phyloP scores from a whole-genome alignment of 257 asterid species.

The Lantana camara region DNA sequence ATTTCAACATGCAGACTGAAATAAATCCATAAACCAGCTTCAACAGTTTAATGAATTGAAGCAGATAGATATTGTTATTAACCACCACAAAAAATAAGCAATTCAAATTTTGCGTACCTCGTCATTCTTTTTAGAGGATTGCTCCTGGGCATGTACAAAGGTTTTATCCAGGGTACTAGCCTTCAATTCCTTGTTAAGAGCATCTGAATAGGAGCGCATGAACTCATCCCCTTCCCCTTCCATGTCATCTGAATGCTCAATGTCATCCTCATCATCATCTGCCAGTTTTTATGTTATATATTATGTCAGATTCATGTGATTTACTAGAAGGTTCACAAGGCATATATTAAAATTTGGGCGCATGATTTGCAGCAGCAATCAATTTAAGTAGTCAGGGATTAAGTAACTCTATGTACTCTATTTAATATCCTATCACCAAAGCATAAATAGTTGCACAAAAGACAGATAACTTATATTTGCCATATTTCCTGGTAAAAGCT shows the following conservation, averaged over 20 bases:
- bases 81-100: neutral
- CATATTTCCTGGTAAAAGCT: neutral
- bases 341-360: conserved; percentile 1
- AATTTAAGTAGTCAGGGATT: conserved; percentile 9
- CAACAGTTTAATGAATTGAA: conserved; percentile 12
- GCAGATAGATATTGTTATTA: conserved; percentile 2
- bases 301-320: conserved; percentile 1
- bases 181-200: conserved; percentile 76
- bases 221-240: conserved; percentile 63
- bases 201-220: conserved; percentile 71
- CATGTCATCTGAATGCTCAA: conserved; percentile 49
- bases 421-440: neutral
- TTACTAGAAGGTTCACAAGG: neutral
- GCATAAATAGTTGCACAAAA: neutral
- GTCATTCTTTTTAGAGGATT: conserved; percentile 50
- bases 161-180: conserved; percentile 70
- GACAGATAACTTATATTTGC: neutral
- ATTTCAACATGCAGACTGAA: neutral
- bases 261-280: conserved; percentile 71
- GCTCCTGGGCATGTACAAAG: conserved; percentile 61
- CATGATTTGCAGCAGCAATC: conserved; percentile 4
- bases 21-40: conserved; percentile 3
- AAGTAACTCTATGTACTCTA: neutral
- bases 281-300: conserved; percentile 30
- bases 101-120: conserved; percentile 49